These are phyloP conservation scores for Agarophyton chilense DNA, from an alignment of 23 red algal genomes.

Conservation along the genomic window DNA sequence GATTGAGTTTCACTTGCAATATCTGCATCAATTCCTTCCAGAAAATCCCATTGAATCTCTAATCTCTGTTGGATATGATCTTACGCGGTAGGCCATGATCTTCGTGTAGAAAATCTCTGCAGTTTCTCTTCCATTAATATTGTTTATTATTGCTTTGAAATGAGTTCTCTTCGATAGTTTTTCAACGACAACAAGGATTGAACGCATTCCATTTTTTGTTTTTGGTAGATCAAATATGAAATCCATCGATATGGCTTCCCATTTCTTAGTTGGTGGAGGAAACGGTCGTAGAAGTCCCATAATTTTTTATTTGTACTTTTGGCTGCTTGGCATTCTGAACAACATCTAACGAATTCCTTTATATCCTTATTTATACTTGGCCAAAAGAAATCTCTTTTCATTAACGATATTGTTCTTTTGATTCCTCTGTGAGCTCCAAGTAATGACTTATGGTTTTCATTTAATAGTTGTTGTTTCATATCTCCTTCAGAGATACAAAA, in stretches of 20 bases:
- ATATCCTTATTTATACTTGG: too few relatives aligned
- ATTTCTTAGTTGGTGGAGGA: slow-evolving; percentile 30
- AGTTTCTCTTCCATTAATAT: too few relatives aligned
- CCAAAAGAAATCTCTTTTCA: too few relatives aligned
- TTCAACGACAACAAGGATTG: slow-evolving; percentile 2
- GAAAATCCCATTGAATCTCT: slow-evolving; percentile 15
- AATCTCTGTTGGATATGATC: slow-evolving; percentile 25
- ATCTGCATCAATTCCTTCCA: slow-evolving; percentile 11
- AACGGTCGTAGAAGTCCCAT: slow-evolving; percentile 15
- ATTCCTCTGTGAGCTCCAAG: too few relatives aligned
- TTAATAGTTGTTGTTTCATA: too few relatives aligned
- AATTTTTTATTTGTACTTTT: slow-evolving; percentile 7
- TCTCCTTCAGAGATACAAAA: too few relatives aligned
- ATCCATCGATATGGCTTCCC: slow-evolving; percentile 43
- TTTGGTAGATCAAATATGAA: slow-evolving; percentile 31
- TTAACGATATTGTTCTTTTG: too few relatives aligned
- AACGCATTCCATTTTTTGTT: not conserved
- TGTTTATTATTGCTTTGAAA: not conserved
- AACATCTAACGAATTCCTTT: not conserved
- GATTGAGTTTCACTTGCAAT: slow-evolving; percentile 7
- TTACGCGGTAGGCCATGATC: too few relatives aligned
- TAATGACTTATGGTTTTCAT: too few relatives aligned
- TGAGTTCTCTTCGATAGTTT: slow-evolving; percentile 18
- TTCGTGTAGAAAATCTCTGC: too few relatives aligned
- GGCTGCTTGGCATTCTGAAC: too few relatives aligned